Evolutionary conservation across 73 alveolate genomes (phyloP), one percentile per base, ranked within the genome.

Genomic region (Stentor roeselii): DNA sequence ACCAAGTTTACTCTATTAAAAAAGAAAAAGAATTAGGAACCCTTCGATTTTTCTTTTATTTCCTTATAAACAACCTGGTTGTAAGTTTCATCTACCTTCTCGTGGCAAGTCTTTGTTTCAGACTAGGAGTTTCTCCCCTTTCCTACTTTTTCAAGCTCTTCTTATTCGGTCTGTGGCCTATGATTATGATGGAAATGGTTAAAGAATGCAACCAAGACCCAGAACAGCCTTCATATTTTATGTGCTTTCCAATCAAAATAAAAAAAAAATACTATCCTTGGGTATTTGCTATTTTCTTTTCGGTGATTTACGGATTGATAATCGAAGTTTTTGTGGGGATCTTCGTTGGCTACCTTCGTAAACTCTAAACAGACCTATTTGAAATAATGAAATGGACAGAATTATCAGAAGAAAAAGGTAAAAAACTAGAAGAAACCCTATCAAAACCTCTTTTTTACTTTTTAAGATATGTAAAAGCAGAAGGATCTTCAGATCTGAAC

Each of bases 201-300:
- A 37, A 36, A 15, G n/a, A 38, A 76, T 76, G 84, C 74, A 76
- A 76, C 39, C 32, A 76, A 76, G 85, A 76, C 3, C 84, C 84
- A 37, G 84, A 76, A 76, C 82, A 31, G 21, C 78, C 1, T 1
- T 21, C 37, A 30, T 67, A 76, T 78, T 39, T 76, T 35, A 21
- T 76, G 42, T 41, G 27, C 39, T 21, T 76, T 76, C 84, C 84
- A n/a, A 37, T 76, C 11, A 21, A 30, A 34, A 67, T 67, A 30
- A 67, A 67, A 32, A 27, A 36, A 0, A 67, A 67, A 67, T 67
- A 67, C 2, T 67, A 21, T 32, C 80, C 80, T 21, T 67, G n/a
- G n/a, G 41, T 67, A 34, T 21, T 67, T 21, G 14, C 41, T 34
- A 40, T 40, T 15, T 21, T 67, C 34, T 67, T 67, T 32, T 67